Evolutionary conservation across 768 basidiomycete species (phyloP), one percentile per base, ranked within the genome.

Genomic region (Termitomyces heimii): DNA sequence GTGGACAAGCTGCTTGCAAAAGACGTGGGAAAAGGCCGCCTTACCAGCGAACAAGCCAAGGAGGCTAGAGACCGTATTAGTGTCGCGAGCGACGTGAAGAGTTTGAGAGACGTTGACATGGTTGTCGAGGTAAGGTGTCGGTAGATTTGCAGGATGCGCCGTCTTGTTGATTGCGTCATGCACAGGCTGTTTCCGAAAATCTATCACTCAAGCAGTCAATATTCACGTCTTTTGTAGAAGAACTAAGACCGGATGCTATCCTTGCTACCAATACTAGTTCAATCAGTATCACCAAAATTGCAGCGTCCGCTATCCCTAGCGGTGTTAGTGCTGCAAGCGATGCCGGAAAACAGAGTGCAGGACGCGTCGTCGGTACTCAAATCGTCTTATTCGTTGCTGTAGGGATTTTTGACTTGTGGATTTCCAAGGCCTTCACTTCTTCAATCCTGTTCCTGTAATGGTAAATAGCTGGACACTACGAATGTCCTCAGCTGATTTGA

Each of bases 391-490:
- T 24, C 7, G 24, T 26, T 43, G 46, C 9, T 22, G 14, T 37
- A 13, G 5, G 22, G 12, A 40, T 18, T 31, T 26, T 44, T 54
- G 40, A 58, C 39, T 26, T 31, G 28, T 20, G 35, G 46, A 39
- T 48, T 40, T 48, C n/a, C 43, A 50, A 93, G 92, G 87, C 13
- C 75, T 96, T 42, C 94, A 96, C 69, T 97, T 94, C 77, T 96
- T 97, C 76, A 96, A 98, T 66, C 95, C 95, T 4, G 95, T 97
- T 4, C 95, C 95, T 3, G 90, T 96, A 32, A 97, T 97, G 94
- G 91, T 92, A 66, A 51, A 82, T 62, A 47, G 13, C 18, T 35
- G 43, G 24, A 46, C 18, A 8, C 34, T 4, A 35, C 18, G 39
- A 53, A 10, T 39, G 13, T 9, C 44, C 1, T n/a, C 20, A 12